Base-by-base conservation (phyloP, 202 grass and related monocot genomes). In the Digitaria exilis region DNA sequence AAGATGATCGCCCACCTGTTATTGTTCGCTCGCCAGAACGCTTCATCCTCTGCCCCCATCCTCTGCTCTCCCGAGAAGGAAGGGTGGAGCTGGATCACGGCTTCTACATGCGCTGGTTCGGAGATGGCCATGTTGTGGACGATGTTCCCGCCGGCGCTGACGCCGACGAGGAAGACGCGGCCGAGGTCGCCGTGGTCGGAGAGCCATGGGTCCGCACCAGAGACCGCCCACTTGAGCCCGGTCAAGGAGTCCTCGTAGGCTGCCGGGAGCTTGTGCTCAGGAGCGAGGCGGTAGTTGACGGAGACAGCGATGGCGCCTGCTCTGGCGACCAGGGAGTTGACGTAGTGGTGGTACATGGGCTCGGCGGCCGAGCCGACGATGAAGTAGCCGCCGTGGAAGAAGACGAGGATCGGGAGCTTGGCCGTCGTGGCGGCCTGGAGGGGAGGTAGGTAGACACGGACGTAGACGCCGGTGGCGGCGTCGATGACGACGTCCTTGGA, bases 321-420 rank as follows among this genome's bases (percentile, higher is more conserved):
- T 11, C 62, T 22, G 50, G 83, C 76, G 8, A 85, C 92, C 18
- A 94, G 87, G 32, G 73, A 62, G 81, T 86, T 93, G 65, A 91
- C 60, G 71, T 89, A 89, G 80, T 49, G 60, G 34, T 97, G 88
- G 48, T 75, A 49, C 43, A 11, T 26, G 9, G 69, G 81, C 1
- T 72, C 67, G 75, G 58, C 48, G 9, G 81, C 57, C 4, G 88
- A 91, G 9, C 90, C 86, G 50, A 92, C 49, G 87, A 93, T 83
- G 84, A 94, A 92, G 81, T 80, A 84, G 21, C 94, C 91, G 0
- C 94, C 94, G 48, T 97, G 94, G 82, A 84, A 97, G 71, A 92
- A 87, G 58, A 94, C 89, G 76, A 90, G 45, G 81, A 97, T 55
- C 4, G 91, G 91, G 51, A 97, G 69, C 65, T 87, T 87, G n/a